Conservation (phyloP, 108 stramenopile genomes). For the Discostella stelligeroides region DNA sequence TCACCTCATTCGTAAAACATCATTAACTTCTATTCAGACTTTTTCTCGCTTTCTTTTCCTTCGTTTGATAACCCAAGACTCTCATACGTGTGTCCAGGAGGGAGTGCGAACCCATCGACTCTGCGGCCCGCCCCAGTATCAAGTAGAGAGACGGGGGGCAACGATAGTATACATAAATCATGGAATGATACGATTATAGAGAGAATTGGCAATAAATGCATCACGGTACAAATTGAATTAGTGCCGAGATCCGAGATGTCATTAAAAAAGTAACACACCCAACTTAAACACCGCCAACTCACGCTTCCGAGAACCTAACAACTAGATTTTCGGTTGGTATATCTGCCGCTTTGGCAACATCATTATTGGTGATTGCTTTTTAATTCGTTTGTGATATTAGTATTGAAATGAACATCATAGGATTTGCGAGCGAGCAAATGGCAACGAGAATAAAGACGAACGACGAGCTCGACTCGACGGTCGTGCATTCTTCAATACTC, state of each 20-base stretch:
- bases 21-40: neutral
- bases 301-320: conserved; percentile 36
- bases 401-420: no score
- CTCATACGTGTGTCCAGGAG: conserved; percentile 35
- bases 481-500: no score
- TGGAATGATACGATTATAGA: neutral
- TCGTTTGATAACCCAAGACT: conserved; percentile 27
- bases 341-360: conserved; percentile 35
- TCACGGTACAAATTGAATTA: neutral
- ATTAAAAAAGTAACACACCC: neutral
- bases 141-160: no score
- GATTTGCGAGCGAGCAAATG: no score
- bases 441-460: no score
- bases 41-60: conserved; percentile 9
- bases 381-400: no score
- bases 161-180: no score
- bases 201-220: neutral
- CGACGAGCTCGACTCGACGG: no score
- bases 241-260: neutral
- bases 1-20: no score
- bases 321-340: conserved; percentile 34
- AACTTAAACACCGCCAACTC: no score
- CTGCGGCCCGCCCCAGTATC: conserved; percentile 5
- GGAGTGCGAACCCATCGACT: conserved; percentile 40
- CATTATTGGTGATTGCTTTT: conserved; percentile 41